Evolutionary conservation across 306 rosid species (phyloP).

Genomic region (Cajanus cajan): DNA sequence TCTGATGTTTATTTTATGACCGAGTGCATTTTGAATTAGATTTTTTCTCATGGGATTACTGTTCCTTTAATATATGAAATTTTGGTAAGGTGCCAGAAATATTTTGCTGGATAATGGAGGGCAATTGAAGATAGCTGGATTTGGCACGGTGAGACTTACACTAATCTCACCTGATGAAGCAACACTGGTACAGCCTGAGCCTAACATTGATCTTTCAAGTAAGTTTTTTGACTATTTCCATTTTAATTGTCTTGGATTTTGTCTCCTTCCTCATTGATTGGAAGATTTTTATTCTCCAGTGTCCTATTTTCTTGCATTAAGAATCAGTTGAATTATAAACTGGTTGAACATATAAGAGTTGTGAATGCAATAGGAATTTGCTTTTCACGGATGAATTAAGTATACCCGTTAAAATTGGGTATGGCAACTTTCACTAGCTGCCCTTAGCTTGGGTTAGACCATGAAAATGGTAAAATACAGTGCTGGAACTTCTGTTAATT

Average conservation of each 20-base stretch:
- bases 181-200: conserved; percentile 57
- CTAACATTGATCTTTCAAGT: conserved; percentile 62
- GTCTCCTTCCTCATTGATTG: neutral
- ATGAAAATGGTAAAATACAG: conserved; percentile 12
- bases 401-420: neutral
- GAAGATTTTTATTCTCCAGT: conserved; percentile 2
- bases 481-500: neutral
- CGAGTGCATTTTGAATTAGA: conserved; percentile 30
- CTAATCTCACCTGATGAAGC: conserved; percentile 69
- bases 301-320: neutral
- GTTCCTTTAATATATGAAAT: conserved; percentile 79
- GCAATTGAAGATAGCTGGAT: conserved; percentile 88
- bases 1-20: conserved; percentile 27
- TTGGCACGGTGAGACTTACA: conserved; percentile 70
- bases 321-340: conserved; percentile 24
- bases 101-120: conserved; percentile 99
- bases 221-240: conserved; percentile 38
- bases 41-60: conserved; percentile 43
- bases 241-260: neutral
- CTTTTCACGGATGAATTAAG: conserved; percentile 20
- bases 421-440: conserved; percentile 6
- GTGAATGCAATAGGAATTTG: conserved; percentile 8
- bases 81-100: conserved; percentile 99
- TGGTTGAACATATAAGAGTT: conserved; percentile 17
- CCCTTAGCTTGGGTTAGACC: neutral